These are phyloP conservation scores for Panicum miliaceum DNA, from an alignment of 176 grass and related monocot genomes.

Conservation along the genomic window DNA sequence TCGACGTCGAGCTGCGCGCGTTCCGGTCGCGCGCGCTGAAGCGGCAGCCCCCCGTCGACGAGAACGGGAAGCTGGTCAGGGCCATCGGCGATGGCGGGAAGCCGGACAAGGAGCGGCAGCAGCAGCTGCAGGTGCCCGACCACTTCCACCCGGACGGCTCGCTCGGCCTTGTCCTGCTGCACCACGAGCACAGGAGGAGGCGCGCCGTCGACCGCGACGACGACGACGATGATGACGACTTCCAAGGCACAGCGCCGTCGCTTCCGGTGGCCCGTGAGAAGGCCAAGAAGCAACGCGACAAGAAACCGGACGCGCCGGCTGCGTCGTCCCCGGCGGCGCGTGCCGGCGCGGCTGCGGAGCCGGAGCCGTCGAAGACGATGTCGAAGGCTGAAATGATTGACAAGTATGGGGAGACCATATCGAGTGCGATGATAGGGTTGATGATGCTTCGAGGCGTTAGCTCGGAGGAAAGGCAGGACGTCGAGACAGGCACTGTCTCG, in stretches of 20 bases:
- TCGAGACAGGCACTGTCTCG: neutral
- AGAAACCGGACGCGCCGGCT: neutral
- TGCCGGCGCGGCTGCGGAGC: neutral
- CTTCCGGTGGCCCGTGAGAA: neutral
- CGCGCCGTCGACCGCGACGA: neutral
- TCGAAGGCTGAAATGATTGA: neutral
- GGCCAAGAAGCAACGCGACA: neutral
- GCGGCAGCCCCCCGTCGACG: neutral
- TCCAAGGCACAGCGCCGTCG: neutral
- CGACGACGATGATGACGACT: neutral
- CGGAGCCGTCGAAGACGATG: neutral
- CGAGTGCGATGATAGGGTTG: neutral
- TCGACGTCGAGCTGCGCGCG: neutral
- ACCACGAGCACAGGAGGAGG: neutral
- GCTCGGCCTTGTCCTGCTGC: constrained; percentile 2
- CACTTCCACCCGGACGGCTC: constrained; percentile 9
- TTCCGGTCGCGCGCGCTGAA: constrained; percentile 19
- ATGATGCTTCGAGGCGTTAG: neutral
- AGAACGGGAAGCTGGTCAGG: neutral
- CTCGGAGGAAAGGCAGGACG: neutral
- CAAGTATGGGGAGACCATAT: neutral
- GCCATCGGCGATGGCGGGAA: neutral
- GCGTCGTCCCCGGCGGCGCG: neutral
- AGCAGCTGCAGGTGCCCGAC: neutral
- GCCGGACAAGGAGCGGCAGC: neutral